Base-by-base conservation (phyloP, 768 basidiomycete species). In the Macrolepiota fuliginosa region DNA sequence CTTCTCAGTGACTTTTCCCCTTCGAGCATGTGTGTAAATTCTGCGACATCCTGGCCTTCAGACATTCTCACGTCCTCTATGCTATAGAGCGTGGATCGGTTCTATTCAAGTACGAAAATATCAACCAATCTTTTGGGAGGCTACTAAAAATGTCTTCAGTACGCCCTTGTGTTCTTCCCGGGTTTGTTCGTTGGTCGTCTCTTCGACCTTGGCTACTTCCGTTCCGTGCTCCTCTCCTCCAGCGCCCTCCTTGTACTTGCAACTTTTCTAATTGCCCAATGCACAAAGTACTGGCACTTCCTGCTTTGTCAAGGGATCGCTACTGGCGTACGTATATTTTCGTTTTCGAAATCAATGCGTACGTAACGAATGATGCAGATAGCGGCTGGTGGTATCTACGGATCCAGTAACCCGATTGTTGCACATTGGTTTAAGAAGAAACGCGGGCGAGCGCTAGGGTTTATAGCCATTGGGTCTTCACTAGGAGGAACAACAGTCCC, bases 391-490 rank as follows among this genome's bases (percentile, higher is more conserved):
- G 72, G 86, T 7, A 76, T 91, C 7, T 90, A 88, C 52, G 84
- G 86, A 3, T 85, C 87, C 0, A 80, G 84, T 2, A 72, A 84
- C 3, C 82, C 83, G 1, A 75, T 88, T 32, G 69, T 89, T 1
- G 81, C 87, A 0, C 90, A 92, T 69, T 92, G 90, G 90, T 92
- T 91, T 75, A 82, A 83, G 62, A 82, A 77, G 56, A 77, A 79
- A 35, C 78, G 86, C 10, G 81, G 83, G 0, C 61, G 86, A 0
- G 89, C 88, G 0, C 78, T 90, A 71, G 89, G 90, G 1, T 61
- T 89, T 17, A 75, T 81, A 10, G 87, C 91, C 0, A 75, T 85
- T 11, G 90, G 91, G 0, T 83, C 86, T 0, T 88, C 87, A 0
- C 53, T 89, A 0, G 91, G 91, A 3, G 90, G 91, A 7, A 85